Percentiles rank a stretch among this genome's conserved stretches.
Evolutionary conservation across 2,329 filamentous ascomycete genomes (phyloP).

Genomic region (Beauveria medogensis): DNA sequence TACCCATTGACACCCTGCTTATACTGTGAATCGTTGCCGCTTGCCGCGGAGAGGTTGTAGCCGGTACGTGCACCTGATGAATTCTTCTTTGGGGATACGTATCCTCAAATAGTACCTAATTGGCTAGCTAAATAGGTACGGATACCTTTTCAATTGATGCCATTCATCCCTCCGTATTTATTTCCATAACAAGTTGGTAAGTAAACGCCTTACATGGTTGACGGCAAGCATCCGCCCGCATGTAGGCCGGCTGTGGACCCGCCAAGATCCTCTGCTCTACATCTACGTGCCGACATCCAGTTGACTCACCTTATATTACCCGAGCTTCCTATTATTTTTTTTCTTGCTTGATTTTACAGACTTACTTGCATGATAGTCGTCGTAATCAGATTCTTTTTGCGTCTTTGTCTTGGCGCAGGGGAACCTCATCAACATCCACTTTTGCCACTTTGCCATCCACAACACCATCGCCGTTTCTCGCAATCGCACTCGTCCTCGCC

Average conservation of each 20-base stretch:
- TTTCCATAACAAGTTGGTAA: no score
- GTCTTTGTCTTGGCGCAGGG: neutral
- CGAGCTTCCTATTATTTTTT: neutral
- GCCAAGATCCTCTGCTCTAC: constrained; percentile 5
- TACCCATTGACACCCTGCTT: constrained; percentile 1
- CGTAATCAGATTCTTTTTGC: neutral
- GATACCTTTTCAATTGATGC: neutral
- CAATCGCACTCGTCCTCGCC: neutral
- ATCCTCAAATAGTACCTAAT: neutral
- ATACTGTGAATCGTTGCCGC: neutral
- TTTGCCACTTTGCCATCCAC: neutral
- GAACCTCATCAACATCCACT: neutral
- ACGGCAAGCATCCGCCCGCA: no score
- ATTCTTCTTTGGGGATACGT: neutral
- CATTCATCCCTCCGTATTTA: neutral
- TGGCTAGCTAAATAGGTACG: neutral
- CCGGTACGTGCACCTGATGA: neutral
- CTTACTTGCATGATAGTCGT: neutral
- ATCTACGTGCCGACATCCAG: neutral
- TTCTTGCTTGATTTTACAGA: neutral
- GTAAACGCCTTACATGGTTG: neutral
- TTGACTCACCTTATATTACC: constrained; percentile 2
- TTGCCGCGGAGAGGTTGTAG: neutral
- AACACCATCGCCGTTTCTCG: neutral
- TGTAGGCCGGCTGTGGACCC: neutral